phyloP scores from a whole-genome alignment of 225 moss, liverwort and hornwort species.

The Polytrichum formosum region DNA sequence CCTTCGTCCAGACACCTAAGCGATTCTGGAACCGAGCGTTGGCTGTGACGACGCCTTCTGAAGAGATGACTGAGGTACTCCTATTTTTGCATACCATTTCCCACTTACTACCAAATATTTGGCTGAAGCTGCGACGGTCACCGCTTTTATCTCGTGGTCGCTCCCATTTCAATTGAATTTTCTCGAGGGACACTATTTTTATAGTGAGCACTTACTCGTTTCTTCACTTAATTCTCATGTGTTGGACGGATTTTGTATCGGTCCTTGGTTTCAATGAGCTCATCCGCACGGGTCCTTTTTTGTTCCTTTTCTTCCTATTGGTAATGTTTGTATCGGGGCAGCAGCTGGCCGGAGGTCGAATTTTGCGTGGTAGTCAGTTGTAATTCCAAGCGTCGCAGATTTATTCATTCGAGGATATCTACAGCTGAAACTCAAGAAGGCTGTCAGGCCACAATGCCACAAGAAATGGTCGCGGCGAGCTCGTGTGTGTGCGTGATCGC shows the following conservation, averaged over 20 bases:
- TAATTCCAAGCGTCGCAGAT: background rate
- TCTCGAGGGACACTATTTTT: background rate
- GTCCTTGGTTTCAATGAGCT: too few relatives aligned
- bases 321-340: too few relatives aligned
- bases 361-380: background rate
- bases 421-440: too few relatives aligned
- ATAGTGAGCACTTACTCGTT: too few relatives aligned
- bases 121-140: too few relatives aligned
- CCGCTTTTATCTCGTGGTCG: background rate
- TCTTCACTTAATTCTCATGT: too few relatives aligned
- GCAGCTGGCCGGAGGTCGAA: too few relatives aligned
- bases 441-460: too few relatives aligned
- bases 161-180: background rate
- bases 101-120: background rate
- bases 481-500: background rate
- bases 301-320: too few relatives aligned
- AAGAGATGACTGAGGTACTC: slow-evolving; percentile 53
- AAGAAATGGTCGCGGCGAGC: too few relatives aligned
- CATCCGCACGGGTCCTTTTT: too few relatives aligned
- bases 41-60: slow-evolving; percentile 46
- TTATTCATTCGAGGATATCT: background rate
- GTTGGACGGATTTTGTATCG: too few relatives aligned
- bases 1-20: slow-evolving; percentile 37
- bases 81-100: background rate
- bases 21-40: slow-evolving; percentile 38